Conservation (phyloP, 2,329 filamentous ascomycete genomes). For the Geosmithia morbida region DNA sequence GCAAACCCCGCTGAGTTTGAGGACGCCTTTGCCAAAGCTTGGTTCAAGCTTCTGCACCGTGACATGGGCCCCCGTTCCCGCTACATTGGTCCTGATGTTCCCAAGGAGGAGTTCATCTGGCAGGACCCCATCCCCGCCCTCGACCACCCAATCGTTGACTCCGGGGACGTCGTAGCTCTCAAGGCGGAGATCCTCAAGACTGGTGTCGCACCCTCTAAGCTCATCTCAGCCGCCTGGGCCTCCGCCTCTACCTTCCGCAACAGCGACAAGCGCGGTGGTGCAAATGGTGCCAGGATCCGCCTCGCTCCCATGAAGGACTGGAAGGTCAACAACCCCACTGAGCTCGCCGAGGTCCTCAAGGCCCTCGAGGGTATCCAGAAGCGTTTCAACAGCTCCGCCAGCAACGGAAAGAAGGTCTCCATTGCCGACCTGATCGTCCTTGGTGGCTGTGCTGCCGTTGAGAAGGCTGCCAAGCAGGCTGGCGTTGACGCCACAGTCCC, state of each 20-base stretch:
- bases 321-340: conserved; percentile 58
- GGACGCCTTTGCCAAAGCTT: conserved; percentile 57
- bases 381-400: conserved; percentile 47
- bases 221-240: conserved; percentile 54
- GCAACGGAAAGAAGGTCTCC: conserved; percentile 55
- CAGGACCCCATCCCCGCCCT: conserved; percentile 55
- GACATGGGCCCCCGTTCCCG: conserved; percentile 59
- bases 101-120: conserved; percentile 56
- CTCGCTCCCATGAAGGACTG: conserved; percentile 59
- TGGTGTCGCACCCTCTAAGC: conserved; percentile 43
- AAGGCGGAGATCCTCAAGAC: conserved; percentile 54
- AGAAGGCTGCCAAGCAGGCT: conserved; percentile 47
- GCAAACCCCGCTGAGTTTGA: conserved; percentile 54
- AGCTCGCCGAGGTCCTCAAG: conserved; percentile 46
- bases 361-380: conserved; percentile 51
- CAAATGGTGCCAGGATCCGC: conserved; percentile 66
- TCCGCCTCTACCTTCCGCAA: conserved; percentile 60
- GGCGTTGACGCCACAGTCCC: conserved; percentile 42
- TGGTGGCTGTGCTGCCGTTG: conserved; percentile 54
- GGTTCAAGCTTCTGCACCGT: conserved; percentile 76
- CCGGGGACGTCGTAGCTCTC: conserved; percentile 46
- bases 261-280: conserved; percentile 69
- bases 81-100: conserved; percentile 63
- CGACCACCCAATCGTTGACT: conserved; percentile 42
- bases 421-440: conserved; percentile 69